A percentile compares a stretch with the other conserved stretches of the same genome.
phyloP scores from a whole-genome alignment of 345 rosid species.

The Rhodomyrtus tomentosa region DNA sequence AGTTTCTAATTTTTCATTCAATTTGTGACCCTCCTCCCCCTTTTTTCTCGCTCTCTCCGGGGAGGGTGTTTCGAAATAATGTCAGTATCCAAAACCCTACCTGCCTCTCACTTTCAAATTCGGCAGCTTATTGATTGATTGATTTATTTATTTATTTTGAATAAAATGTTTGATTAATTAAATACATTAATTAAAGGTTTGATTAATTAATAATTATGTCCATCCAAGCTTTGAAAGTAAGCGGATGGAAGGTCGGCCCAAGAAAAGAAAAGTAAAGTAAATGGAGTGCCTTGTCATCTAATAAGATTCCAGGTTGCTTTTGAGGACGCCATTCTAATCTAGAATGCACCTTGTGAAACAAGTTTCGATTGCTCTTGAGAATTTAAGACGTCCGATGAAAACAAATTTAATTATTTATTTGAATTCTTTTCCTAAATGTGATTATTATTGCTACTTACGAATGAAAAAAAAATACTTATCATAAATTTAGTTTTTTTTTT shows the following conservation, averaged over 20 bases:
- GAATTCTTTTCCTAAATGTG: no score
- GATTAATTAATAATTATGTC: not conserved
- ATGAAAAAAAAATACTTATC: no score
- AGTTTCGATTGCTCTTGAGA: accelerated
- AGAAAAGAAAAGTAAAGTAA: not conserved
- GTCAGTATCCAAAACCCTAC: no score
- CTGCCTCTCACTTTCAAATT: no score
- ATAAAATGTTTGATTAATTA: no score
- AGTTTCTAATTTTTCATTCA: not conserved
- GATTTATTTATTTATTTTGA: no score
- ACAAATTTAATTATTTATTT: not conserved
- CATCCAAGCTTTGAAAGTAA: not conserved
- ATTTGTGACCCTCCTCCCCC: not conserved
- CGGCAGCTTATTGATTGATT: no score
- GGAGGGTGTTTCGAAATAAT: no score
- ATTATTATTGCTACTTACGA: no score
- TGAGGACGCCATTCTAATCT: not conserved
- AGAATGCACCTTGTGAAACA: not conserved
- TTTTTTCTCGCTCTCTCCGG: no score
- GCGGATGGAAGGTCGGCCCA: not conserved
- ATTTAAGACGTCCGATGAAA: not conserved
- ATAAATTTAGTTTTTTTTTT: no score
- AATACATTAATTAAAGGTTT: not conserved
- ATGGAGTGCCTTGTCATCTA: not conserved
- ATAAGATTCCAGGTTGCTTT: not conserved